Evolutionary conservation across 2,329 filamentous ascomycete species (phyloP).

Genomic region (Chaetomium sp.): DNA sequence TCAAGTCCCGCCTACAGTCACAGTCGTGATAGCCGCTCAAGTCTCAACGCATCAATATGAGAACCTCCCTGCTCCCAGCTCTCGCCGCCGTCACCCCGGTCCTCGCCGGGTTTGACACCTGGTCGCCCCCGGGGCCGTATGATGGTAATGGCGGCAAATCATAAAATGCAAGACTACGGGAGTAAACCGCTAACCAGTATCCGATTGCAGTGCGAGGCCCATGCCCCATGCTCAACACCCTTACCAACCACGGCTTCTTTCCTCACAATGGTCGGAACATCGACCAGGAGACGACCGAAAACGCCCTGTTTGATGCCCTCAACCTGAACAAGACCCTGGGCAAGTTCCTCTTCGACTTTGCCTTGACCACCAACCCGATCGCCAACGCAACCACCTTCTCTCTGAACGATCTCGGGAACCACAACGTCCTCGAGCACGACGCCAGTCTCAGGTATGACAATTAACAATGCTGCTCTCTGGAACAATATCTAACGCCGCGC

Average conservation of each 20-base stretch:
- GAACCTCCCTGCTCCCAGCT: background rate
- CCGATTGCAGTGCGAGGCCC: conserved; percentile 43
- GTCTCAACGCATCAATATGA: conserved; percentile 15
- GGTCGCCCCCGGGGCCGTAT: conserved; percentile 16
- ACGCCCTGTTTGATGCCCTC: conserved; percentile 45
- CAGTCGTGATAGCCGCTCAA: background rate
- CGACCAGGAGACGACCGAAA: conserved; percentile 42
- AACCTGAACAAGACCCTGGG: conserved; percentile 48
- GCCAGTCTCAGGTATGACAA: conserved; percentile 25
- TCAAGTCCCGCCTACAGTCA: background rate
- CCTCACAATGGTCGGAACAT: conserved; percentile 50
- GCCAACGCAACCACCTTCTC: conserved; percentile 49
- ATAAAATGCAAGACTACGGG: background rate
- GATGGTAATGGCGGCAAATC: conserved; percentile 8
- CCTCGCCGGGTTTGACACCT: conserved; percentile 15
- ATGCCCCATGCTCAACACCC: conserved; percentile 55
- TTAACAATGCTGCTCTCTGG: background rate
- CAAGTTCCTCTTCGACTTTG: conserved; percentile 47
- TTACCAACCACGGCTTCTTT: conserved; percentile 55
- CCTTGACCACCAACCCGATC: conserved; percentile 46
- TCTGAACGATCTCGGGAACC: conserved; percentile 47
- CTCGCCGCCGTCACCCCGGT: conserved; percentile 1
- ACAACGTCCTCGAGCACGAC: conserved; percentile 53
- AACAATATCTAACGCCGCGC: background rate
- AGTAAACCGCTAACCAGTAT: background rate